Evolutionary conservation across 805 yeast genomes (phyloP).

Genomic region (Starmerella asiatica): DNA sequence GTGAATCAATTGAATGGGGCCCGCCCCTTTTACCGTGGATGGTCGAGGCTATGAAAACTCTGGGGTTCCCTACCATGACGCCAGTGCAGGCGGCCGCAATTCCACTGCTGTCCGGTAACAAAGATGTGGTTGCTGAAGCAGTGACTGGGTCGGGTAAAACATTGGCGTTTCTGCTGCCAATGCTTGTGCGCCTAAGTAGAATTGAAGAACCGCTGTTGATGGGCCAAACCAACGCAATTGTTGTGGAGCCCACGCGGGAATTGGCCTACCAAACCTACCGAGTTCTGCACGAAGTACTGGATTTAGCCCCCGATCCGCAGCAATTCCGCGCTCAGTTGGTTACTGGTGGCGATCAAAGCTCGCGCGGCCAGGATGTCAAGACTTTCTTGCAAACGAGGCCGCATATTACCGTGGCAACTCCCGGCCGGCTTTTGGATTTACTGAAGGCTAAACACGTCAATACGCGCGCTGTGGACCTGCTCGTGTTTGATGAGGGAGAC

Average conservation of each 20-base stretch:
- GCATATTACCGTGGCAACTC: conserved; percentile 77
- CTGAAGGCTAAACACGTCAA: conserved; percentile 43
- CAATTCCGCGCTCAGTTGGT: conserved; percentile 26
- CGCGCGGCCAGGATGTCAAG: conserved; percentile 52
- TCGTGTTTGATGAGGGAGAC: conserved; percentile 89
- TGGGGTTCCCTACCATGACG: conserved; percentile 75
- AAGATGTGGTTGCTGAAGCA: conserved; percentile 94
- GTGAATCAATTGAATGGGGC: conserved; percentile 19
- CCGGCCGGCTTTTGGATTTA: conserved; percentile 76
- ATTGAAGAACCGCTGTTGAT: conserved; percentile 25
- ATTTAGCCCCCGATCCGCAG: conserved; percentile 28
- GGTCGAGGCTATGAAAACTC: conserved; percentile 49
- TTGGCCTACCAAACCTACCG: conserved; percentile 41
- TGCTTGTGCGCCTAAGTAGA: conserved; percentile 28
- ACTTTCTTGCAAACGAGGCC: conserved; percentile 43
- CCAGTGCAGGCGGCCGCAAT: conserved; percentile 95
- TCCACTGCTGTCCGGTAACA: conserved; percentile 68
- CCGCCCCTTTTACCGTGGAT: conserved; percentile 23
- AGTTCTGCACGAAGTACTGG: conserved; percentile 50
- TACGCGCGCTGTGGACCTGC: conserved; percentile 51
- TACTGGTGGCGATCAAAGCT: conserved; percentile 30
- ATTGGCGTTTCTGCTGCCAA: conserved; percentile 72
- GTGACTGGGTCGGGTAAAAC: conserved; percentile 99
- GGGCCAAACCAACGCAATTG: conserved; percentile 59
- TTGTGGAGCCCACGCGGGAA: conserved; percentile 59